Evolutionary conservation across 331 rosid genomes (phyloP), one percentile per base, ranked within the genome.

Genomic region (Phaseolus coccineus): DNA sequence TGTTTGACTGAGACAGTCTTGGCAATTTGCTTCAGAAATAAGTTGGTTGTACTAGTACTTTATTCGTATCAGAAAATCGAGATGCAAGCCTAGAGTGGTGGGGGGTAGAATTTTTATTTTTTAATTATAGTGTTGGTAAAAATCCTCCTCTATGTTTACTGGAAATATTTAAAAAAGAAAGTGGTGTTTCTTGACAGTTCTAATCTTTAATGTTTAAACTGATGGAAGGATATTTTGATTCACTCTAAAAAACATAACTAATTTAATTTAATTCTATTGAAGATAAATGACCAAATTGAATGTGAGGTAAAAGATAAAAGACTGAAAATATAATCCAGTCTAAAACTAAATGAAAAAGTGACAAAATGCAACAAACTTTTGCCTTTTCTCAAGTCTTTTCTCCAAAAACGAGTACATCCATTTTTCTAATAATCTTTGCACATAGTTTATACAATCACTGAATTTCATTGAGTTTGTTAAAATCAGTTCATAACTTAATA

Each of bases 381-480:
- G 6, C 51, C 33, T 39, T 37, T 37, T 39, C 8, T 0, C 0
- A 64, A 16, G 15, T 37, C 28, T 37, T 63, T 64, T 66, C 52
- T 6, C 22, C 52, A 8, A 39, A 66, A 66, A 66, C 52, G 40
- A 39, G 52, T 10, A 37, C 31, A 16, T 15, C 13, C 73, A 25
- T 24, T 47, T 25, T 10, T 46, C 14, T 31, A 10, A 50, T 48
- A 61, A 40, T 55, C 71, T 37, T n/a, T 28, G 28, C 46, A 10
- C 55, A 35, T 71, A 33, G 40, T 70, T 46, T 5, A 15, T 4
- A 14, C 48, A 33, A 24, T 11, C 22, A 53, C 59, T 53, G 12
- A 19, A 53, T 19, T 37, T 19, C 44, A 50, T 71, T 15, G 22
- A 40, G 52, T 22, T 69, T 77, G n/a, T 82, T 55, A n/a, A 28